phyloP scores from a whole-genome alignment of 805 yeast genomes.

The Wickerhamiella vanderwaltii region DNA sequence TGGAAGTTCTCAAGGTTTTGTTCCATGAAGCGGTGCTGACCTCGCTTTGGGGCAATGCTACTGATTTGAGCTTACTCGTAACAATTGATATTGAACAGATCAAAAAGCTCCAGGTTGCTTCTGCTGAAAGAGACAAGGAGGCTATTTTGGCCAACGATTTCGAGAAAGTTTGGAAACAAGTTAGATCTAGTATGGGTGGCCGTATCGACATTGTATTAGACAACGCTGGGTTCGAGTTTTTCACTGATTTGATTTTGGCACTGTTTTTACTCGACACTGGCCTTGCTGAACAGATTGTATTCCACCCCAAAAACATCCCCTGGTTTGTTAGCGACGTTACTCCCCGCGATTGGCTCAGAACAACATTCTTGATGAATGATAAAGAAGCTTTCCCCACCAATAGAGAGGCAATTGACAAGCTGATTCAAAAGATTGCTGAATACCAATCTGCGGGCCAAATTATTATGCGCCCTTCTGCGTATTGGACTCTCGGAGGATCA shows the following conservation, averaged over 20 bases:
- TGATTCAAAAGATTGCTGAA: constrained; percentile 36
- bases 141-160: constrained; percentile 70
- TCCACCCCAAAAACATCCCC: constrained; percentile 84
- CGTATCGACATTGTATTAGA: constrained; percentile 78
- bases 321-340: constrained; percentile 98
- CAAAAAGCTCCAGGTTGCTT: constrained; percentile 73
- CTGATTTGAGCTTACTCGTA: constrained; percentile 83
- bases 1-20: constrained; percentile 39
- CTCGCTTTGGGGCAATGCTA: constrained; percentile 96
- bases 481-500: constrained; percentile 76
- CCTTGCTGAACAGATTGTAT: constrained; percentile 48
- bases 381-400: constrained; percentile 37
- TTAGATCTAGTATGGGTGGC: constrained; percentile 23
- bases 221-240: constrained; percentile 91
- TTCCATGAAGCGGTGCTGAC: constrained; percentile 79
- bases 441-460: constrained; percentile 39
- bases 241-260: constrained; percentile 62
- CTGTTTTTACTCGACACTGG: constrained; percentile 58
- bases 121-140: constrained; percentile 69
- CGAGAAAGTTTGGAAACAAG: constrained; percentile 46
- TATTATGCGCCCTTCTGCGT: constrained; percentile 45
- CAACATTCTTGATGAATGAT: constrained; percentile 46
- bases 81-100: constrained; percentile 64
- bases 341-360: constrained; percentile 58
- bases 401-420: constrained; percentile 35